These are phyloP conservation scores for Hymenoscyphus salicellus DNA, from an alignment of 2,329 filamentous ascomycete species.

Conservation along the genomic window DNA sequence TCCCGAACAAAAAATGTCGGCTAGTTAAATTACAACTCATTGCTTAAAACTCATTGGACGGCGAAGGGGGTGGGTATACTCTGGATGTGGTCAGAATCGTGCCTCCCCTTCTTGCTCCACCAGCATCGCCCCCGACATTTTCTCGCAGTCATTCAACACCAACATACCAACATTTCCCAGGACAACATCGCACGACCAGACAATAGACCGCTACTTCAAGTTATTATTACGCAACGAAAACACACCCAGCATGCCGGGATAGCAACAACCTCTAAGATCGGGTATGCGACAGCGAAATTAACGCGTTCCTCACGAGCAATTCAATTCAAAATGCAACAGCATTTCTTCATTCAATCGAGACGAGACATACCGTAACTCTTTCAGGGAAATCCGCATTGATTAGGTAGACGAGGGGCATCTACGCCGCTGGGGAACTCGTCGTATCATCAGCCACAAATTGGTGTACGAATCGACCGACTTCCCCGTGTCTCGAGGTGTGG, in stretches of 20 bases:
- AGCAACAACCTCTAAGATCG: background rate
- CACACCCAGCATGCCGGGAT: background rate
- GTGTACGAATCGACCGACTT: background rate
- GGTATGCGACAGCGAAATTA: background rate
- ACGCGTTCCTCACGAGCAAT: too few species aligned
- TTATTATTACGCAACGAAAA: background rate
- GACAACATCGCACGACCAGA: background rate
- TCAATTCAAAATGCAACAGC: too few species aligned
- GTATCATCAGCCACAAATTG: background rate
- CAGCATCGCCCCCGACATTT: too few species aligned
- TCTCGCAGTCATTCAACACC: too few species aligned
- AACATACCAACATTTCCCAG: too few species aligned
- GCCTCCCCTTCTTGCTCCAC: too few species aligned
- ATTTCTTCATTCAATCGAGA: background rate
- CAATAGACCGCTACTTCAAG: background rate
- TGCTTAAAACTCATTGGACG: too few species aligned
- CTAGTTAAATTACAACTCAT: too few species aligned
- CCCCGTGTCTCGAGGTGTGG: too few species aligned
- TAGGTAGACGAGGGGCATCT: background rate
- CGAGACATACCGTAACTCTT: background rate
- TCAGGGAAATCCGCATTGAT: background rate
- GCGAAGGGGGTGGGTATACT: too few species aligned
- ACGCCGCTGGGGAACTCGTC: background rate
- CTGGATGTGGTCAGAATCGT: too few species aligned
- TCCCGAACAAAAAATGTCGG: too few species aligned